Conservation (phyloP, 2,329 filamentous ascomycete species). For the Thyridium curvatum region DNA sequence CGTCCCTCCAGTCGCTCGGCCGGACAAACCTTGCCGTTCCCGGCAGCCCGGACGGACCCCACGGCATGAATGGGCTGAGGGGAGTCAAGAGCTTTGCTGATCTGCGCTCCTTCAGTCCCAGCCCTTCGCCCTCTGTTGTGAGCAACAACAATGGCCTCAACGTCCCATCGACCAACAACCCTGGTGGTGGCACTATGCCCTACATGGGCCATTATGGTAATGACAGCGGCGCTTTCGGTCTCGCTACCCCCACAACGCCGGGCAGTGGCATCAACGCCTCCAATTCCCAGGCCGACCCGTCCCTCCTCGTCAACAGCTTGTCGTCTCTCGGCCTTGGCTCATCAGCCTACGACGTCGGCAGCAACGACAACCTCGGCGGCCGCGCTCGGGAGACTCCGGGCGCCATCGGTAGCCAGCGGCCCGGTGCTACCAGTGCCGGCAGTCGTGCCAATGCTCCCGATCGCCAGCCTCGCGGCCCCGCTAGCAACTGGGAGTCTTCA, state of each 20-base stretch:
- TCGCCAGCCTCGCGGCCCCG: slow-evolving; percentile 57
- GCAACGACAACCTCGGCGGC: slow-evolving; percentile 20
- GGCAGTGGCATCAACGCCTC: slow-evolving; percentile 16
- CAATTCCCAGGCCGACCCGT: slow-evolving; percentile 16
- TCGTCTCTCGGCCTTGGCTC: slow-evolving; percentile 42
- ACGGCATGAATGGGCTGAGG: slow-evolving; percentile 72
- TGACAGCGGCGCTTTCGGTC: slow-evolving; percentile 21
- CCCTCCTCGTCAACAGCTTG: slow-evolving; percentile 40
- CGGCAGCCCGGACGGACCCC: slow-evolving; percentile 62
- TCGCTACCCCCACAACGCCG: slow-evolving; percentile 30
- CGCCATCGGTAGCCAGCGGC: slow-evolving; percentile 60
- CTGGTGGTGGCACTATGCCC: slow-evolving; percentile 21
- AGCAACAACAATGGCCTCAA: slow-evolving; percentile 36
- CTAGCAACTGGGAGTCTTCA: slow-evolving; percentile 47
- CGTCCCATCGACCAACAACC: slow-evolving; percentile 15
- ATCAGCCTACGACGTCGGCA: slow-evolving; percentile 34
- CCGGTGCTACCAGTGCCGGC: slow-evolving; percentile 38
- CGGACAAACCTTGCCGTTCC: slow-evolving; percentile 79
- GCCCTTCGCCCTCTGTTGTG: slow-evolving; percentile 74
- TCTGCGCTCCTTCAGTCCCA: slow-evolving; percentile 88
- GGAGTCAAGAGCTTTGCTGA: slow-evolving; percentile 97
- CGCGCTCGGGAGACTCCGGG: slow-evolving; percentile 45
- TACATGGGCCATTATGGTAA: slow-evolving; percentile 40
- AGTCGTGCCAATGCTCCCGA: slow-evolving; percentile 44
- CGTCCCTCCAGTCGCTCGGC: slow-evolving; percentile 55